Conservation (phyloP, 352 stramenopile species). For the Globisporangium barbulae region DNA sequence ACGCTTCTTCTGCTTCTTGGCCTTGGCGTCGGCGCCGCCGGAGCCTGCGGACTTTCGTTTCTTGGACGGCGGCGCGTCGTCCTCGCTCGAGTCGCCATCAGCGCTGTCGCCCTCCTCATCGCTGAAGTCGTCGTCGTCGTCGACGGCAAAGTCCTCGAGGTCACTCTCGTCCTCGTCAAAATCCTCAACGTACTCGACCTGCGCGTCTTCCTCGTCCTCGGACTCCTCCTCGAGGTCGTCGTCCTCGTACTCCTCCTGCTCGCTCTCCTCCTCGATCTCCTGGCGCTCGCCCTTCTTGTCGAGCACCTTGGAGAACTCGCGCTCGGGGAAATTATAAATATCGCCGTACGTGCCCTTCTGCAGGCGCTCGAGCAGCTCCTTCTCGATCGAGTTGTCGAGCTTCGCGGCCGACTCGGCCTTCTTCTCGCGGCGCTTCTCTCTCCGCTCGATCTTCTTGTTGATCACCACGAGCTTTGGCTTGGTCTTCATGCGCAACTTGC, state of each 20-base stretch:
- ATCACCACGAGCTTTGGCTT: constrained; percentile 93
- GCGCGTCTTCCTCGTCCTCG: constrained; percentile 62
- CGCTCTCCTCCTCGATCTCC: constrained; percentile 91
- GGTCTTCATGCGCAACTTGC: constrained; percentile 96
- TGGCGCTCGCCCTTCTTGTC: constrained; percentile 82
- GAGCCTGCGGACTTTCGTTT: constrained; percentile 60
- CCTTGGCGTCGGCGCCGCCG: constrained; percentile 24
- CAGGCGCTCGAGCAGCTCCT: constrained; percentile 97
- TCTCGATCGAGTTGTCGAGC: constrained; percentile 95
- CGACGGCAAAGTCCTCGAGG: constrained; percentile 79
- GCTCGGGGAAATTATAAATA: constrained; percentile 99
- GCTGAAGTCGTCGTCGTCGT: constrained; percentile 46
- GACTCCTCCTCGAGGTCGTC: constrained; percentile 67
- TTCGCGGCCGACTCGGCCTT: constrained; percentile 96
- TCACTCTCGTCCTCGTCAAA: constrained; percentile 93
- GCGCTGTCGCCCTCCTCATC: constrained; percentile 25
- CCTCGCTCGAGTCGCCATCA: constrained; percentile 40
- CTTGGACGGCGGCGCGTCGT: constrained; percentile 43
- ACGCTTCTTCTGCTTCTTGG: constrained; percentile 72
- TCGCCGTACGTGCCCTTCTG: constrained; percentile 98
- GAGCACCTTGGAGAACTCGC: constrained; percentile 86
- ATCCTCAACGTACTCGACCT: constrained; percentile 85
- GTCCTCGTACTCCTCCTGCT: constrained; percentile 64
- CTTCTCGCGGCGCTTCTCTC: constrained; percentile 94
- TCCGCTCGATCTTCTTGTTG: constrained; percentile 95